phyloP scores from a whole-genome alignment of 2,329 filamentous ascomycete species.

The Beauveria asiatica region DNA sequence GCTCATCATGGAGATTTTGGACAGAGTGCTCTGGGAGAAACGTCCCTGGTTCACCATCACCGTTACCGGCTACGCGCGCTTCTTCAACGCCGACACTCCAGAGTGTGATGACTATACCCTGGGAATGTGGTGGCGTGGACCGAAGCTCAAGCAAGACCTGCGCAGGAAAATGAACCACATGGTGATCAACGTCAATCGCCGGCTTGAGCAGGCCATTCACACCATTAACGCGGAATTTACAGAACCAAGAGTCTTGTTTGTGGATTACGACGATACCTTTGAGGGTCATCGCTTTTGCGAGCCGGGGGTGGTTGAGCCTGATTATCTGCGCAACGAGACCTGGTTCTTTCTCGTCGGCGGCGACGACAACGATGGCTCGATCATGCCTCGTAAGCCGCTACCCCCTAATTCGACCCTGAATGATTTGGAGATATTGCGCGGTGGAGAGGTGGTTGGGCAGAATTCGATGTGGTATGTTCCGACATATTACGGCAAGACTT shows the following conservation, averaged over 20 bases:
- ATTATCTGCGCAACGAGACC: slow-evolving; percentile 33
- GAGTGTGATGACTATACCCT: slow-evolving; percentile 36
- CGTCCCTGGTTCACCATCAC: slow-evolving; percentile 33
- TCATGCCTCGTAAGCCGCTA: slow-evolving; percentile 15
- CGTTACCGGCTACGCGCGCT: slow-evolving; percentile 40
- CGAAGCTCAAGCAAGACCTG: slow-evolving; percentile 31
- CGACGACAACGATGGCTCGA: slow-evolving; percentile 26
- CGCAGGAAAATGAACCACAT: slow-evolving; percentile 35
- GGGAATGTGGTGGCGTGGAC: slow-evolving; percentile 37
- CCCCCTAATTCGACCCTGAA: slow-evolving; percentile 24
- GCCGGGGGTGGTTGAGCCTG: slow-evolving; percentile 31
- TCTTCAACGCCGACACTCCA: slow-evolving; percentile 37
- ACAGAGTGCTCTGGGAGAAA: slow-evolving; percentile 36
- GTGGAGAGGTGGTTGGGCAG: slow-evolving; percentile 19
- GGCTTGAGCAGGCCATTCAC: slow-evolving; percentile 28
- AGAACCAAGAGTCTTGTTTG: slow-evolving; percentile 31
- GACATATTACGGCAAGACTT: slow-evolving; percentile 37
- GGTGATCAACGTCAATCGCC: slow-evolving; percentile 33
- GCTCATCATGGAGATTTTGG: slow-evolving; percentile 34
- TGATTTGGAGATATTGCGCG: slow-evolving; percentile 27
- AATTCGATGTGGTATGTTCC: slow-evolving; percentile 39
- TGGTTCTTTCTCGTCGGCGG: slow-evolving; percentile 43
- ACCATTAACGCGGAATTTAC: slow-evolving; percentile 29
- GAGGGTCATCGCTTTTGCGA: slow-evolving; percentile 39
- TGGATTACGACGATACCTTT: slow-evolving; percentile 36